Percentiles rank a stretch among this genome's conserved stretches.
These are phyloP conservation scores for Aspergillus cavernicola DNA, from an alignment of 495 filamentous ascomycete species.

Conservation along the genomic window DNA sequence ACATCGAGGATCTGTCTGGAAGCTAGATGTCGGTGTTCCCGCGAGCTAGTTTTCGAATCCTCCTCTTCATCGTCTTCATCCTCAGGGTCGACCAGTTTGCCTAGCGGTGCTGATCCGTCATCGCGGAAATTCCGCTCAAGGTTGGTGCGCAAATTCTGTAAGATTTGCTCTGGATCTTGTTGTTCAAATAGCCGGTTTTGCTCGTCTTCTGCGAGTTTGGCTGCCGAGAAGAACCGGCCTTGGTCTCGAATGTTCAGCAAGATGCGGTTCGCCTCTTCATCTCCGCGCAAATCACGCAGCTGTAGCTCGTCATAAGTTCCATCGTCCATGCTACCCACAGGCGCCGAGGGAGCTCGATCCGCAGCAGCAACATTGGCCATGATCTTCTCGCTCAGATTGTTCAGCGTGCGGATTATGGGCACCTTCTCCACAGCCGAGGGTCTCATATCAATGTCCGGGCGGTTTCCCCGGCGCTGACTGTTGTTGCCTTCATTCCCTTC, in stretches of 20 bases:
- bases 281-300: conserved; percentile 77
- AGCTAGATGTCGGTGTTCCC: conserved; percentile 32
- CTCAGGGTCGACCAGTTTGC: conserved; percentile 53
- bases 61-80: conserved; percentile 53
- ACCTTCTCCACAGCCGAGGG: conserved; percentile 62
- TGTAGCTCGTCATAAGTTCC: conserved; percentile 68
- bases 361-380: conserved; percentile 78
- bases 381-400: conserved; percentile 84
- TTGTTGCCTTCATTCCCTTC: conserved; percentile 93
- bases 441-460: conserved; percentile 83
- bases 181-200: conserved; percentile 53
- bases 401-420: conserved; percentile 80
- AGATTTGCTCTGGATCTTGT: conserved; percentile 64
- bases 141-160: conserved; percentile 60
- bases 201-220: conserved; percentile 48
- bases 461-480: conserved; percentile 72
- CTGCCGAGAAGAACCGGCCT: conserved; percentile 70
- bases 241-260: conserved; percentile 86
- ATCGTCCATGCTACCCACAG: conserved; percentile 63
- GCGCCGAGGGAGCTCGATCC: conserved; percentile 61
- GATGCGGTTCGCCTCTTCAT: conserved; percentile 67
- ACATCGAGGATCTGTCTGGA: conserved; percentile 43
- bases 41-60: conserved; percentile 44
- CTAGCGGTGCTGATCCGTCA: conserved; percentile 53
- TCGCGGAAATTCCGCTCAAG: conserved; percentile 47